Percentiles rank a stretch among this genome's conserved stretches.
phyloP scores from a whole-genome alignment of 1,284 basidiomycete genomes.

The Grifola frondosa region DNA sequence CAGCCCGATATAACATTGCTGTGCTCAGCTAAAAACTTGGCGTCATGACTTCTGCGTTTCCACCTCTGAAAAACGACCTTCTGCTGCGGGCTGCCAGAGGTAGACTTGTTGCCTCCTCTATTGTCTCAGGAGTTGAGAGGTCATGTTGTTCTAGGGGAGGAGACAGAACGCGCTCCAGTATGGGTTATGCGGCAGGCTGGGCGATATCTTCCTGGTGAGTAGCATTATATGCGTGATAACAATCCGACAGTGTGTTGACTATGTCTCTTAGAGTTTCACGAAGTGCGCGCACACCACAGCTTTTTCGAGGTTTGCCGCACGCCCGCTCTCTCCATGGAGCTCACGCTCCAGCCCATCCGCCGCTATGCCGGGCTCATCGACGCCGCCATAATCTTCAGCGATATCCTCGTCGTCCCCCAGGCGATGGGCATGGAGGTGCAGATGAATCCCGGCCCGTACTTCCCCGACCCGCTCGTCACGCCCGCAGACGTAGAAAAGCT shows the following conservation, averaged over 20 bases:
- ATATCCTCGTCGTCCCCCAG: slow-evolving; percentile 95
- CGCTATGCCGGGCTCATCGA: slow-evolving; percentile 84
- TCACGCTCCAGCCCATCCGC: slow-evolving; percentile 91
- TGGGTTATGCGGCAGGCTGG: slow-evolving; percentile 99
- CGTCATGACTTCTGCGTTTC: slow-evolving; percentile 45
- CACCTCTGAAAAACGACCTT: slow-evolving; percentile 86
- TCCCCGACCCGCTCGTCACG: slow-evolving; percentile 79
- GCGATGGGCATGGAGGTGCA: slow-evolving; percentile 93
- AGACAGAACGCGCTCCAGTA: slow-evolving; percentile 90
- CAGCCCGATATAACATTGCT: neutral
- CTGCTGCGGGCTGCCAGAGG: slow-evolving; percentile 86
- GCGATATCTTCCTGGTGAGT: slow-evolving; percentile 88
- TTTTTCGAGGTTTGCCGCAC: slow-evolving; percentile 95
- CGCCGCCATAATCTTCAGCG: slow-evolving; percentile 95
- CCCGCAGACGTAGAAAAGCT: slow-evolving; percentile 74
- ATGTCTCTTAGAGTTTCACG: slow-evolving; percentile 71
- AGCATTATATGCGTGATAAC: neutral
- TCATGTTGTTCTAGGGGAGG: slow-evolving; percentile 56
- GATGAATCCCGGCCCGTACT: slow-evolving; percentile 90
- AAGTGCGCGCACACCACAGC: slow-evolving; percentile 79
- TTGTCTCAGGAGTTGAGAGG: slow-evolving; percentile 3
- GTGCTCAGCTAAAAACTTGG: too few relatives aligned
- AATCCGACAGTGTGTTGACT: neutral
- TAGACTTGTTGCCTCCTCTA: slow-evolving; percentile 28
- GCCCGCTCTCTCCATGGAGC: slow-evolving; percentile 79